Evolutionary conservation across 257 asterid genomes (phyloP).

Genomic region (Coffea canephora): DNA sequence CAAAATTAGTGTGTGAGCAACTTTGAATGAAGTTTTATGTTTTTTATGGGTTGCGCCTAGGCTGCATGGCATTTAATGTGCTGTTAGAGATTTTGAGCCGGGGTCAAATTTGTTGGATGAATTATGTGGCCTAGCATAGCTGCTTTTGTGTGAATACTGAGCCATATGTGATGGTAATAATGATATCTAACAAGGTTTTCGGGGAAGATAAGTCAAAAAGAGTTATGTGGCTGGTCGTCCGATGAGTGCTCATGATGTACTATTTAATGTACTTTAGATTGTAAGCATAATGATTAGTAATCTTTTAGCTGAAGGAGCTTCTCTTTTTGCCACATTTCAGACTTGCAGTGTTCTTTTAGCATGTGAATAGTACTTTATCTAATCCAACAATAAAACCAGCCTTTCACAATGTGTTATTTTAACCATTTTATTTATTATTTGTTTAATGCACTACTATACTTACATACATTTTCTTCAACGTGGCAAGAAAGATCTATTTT

Average conservation of each 20-base stretch:
- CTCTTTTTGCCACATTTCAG: background rate
- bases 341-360: background rate
- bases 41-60: background rate
- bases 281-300: background rate
- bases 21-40: background rate
- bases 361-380: background rate
- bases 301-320: background rate
- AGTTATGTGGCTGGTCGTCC: constrained; percentile 1
- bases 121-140: background rate
- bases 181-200: background rate
- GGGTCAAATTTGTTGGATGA: background rate
- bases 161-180: background rate
- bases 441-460: background rate
- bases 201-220: background rate
- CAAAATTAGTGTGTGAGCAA: background rate
- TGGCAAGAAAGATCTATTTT: background rate
- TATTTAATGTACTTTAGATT: background rate
- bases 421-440: background rate
- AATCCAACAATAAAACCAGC: background rate
- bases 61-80: background rate
- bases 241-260: background rate
- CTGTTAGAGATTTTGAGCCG: background rate
- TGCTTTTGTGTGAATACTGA: background rate
- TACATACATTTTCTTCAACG: background rate
- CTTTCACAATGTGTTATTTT: background rate